These are phyloP conservation scores for Hypoxylon sp. DNA, from an alignment of 2,329 filamentous ascomycete genomes.

Conservation along the genomic window DNA sequence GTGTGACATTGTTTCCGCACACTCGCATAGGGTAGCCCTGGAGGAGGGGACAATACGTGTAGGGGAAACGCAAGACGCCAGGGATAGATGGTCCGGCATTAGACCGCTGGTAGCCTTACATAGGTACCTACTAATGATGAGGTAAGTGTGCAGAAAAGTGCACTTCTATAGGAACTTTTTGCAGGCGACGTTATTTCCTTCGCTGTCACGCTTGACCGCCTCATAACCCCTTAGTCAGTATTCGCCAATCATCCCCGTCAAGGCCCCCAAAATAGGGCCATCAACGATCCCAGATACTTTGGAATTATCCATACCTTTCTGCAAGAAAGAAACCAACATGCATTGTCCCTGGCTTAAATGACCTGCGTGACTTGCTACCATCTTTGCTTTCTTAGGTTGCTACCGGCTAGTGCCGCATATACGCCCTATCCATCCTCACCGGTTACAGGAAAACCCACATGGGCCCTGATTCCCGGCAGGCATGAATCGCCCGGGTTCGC, in stretches of 20 bases:
- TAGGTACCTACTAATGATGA: not conserved
- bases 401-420: conserved; percentile 7
- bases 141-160: conserved; percentile 17
- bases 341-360: conserved; percentile 4
- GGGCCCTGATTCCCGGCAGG: not conserved
- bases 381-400: conserved; percentile 1
- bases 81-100: conserved; percentile 27
- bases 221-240: conserved; percentile 3
- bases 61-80: conserved; percentile 16
- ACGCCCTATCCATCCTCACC: not conserved
- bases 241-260: not conserved
- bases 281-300: not conserved
- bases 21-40: conserved; percentile 15
- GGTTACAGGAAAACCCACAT: not conserved
- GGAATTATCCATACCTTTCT: not conserved
- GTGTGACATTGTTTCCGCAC: conserved; percentile 31
- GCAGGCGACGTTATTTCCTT: not conserved
- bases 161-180: conserved; percentile 26
- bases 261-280: conserved; percentile 6
- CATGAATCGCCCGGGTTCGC: not conserved
- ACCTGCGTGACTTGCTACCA: not conserved
- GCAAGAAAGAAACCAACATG: conserved; percentile 11
- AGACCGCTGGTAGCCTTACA: conserved; percentile 9
- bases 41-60: conserved; percentile 9
- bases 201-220: conserved; percentile 17